A percentile compares a stretch with the other conserved stretches of the same genome.
phyloP scores from a whole-genome alignment of 805 yeast genomes.

The Starmera quercuum region DNA sequence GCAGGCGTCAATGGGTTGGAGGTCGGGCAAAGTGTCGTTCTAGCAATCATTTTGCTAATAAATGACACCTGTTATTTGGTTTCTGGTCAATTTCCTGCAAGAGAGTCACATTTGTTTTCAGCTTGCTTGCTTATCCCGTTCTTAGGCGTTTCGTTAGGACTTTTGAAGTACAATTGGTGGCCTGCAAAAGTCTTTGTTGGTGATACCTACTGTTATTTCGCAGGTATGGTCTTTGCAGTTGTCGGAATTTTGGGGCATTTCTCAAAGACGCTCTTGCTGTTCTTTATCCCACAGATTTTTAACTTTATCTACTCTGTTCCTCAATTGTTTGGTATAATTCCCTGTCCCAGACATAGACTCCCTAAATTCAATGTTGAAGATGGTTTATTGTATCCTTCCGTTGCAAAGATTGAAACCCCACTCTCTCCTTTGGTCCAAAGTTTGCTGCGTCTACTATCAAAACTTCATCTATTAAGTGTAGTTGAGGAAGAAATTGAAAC shows the following conservation, averaged over 20 bases:
- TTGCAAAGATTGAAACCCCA: conserved; percentile 32
- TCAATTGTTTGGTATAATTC: conserved; percentile 77
- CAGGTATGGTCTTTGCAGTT: conserved; percentile 98
- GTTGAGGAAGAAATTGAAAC: conserved; percentile 25
- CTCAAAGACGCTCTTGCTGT: conserved; percentile 81
- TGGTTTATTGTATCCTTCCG: conserved; percentile 72
- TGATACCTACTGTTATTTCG: conserved; percentile 95
- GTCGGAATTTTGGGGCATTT: conserved; percentile 96
- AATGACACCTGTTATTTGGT: conserved; percentile 72
- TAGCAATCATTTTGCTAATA: conserved; percentile 59
- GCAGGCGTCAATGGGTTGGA: conserved; percentile 97
- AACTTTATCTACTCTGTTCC: conserved; percentile 91
- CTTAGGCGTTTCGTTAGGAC: conserved; percentile 72
- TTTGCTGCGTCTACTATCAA: conserved; percentile 39
- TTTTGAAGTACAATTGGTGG: conserved; percentile 76
- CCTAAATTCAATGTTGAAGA: conserved; percentile 67
- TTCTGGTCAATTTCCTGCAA: conserved; percentile 45
- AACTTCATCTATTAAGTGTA: conserved; percentile 40
- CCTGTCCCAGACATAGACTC: conserved; percentile 92
- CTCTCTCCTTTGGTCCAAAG: conserved; percentile 24
- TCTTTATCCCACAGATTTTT: conserved; percentile 85
- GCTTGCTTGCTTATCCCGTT: conserved; percentile 78
- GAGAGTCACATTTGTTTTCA: conserved; percentile 77
- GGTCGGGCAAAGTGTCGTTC: conserved; percentile 86
- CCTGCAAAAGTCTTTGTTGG: conserved; percentile 96